Percentiles rank a stretch among this genome's conserved stretches.
phyloP scores from a whole-genome alignment of 2,329 filamentous ascomycete species.

The Botryotinia calthae region DNA sequence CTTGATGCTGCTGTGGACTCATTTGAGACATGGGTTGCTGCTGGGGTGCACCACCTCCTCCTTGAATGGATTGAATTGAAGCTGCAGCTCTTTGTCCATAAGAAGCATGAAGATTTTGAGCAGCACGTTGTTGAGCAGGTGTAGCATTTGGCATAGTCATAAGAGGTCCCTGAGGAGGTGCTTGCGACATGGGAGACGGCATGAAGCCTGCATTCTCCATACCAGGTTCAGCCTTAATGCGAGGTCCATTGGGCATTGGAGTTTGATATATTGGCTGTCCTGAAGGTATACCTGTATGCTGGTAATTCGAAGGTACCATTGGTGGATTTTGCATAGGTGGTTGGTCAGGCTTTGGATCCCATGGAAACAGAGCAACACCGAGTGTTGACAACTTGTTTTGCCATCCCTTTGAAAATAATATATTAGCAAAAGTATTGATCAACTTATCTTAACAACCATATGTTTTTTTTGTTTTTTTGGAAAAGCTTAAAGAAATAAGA shows the following conservation, averaged over 20 bases:
- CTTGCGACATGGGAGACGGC: slow-evolving; percentile 20
- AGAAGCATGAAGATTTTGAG: slow-evolving; percentile 54
- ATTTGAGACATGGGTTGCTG: slow-evolving; percentile 32
- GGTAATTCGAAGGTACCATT: slow-evolving; percentile 39
- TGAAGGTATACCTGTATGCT: slow-evolving; percentile 31
- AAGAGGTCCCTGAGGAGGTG: slow-evolving; percentile 32
- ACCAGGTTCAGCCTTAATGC: slow-evolving; percentile 47
- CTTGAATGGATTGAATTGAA: slow-evolving; percentile 61
- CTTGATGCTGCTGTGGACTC: slow-evolving; percentile 32
- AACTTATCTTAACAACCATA: background rate
- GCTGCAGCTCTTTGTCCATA: slow-evolving; percentile 64
- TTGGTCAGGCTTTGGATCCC: slow-evolving; percentile 82
- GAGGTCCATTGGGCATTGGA: slow-evolving; percentile 33
- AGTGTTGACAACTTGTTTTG: slow-evolving; percentile 85
- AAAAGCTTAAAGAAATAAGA: background rate
- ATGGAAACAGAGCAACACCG: slow-evolving; percentile 85
- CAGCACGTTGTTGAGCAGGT: slow-evolving; percentile 54
- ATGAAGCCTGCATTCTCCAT: slow-evolving; percentile 31
- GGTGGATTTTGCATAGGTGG: slow-evolving; percentile 41
- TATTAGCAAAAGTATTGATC: slow-evolving; percentile 1
- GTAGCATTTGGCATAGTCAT: slow-evolving; percentile 35
- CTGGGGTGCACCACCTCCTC: slow-evolving; percentile 33
- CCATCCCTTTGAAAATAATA: slow-evolving; percentile 68
- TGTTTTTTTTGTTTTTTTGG: too few species aligned
- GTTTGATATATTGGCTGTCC: slow-evolving; percentile 23